These are phyloP conservation scores for Berberis thunbergii DNA, from an alignment of 164 flowering plant genomes.

Conservation along the genomic window DNA sequence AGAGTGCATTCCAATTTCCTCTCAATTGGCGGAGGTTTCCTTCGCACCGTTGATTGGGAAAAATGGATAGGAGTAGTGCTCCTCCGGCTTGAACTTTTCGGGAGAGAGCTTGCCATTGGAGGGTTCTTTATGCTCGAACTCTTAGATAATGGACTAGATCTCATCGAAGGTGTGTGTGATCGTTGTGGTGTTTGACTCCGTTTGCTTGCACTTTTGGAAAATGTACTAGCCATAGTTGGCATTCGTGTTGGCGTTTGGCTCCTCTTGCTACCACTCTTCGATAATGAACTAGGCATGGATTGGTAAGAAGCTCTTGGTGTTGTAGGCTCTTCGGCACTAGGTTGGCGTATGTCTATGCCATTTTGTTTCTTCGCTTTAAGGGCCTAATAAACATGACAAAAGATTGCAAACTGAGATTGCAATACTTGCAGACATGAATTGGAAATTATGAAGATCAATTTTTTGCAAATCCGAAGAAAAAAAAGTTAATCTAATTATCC, in stretches of 20 bases:
- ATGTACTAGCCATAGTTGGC: constrained; percentile 11
- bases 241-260: constrained; percentile 3
- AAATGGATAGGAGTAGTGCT: constrained; percentile 41
- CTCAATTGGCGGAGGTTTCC: constrained; percentile 42
- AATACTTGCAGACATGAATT: too few relatives aligned
- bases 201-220: constrained; percentile 7
- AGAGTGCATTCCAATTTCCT: constrained; percentile 63
- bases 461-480: too few relatives aligned
- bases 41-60: constrained; percentile 32
- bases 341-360: constrained; percentile 4
- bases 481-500: too few relatives aligned
- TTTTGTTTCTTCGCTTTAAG: constrained; percentile 3
- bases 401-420: too few relatives aligned
- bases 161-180: too few relatives aligned
- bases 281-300: too few relatives aligned
- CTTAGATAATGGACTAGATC: too few relatives aligned
- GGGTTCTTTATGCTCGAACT: constrained; percentile 3
- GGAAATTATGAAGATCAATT: too few relatives aligned
- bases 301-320: constrained; percentile 3
- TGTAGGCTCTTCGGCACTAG: constrained; percentile 1
- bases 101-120: constrained; percentile 4
- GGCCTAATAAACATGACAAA: constrained; percentile 7
- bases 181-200: too few relatives aligned
- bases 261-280: background rate
- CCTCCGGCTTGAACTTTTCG: constrained; percentile 15